A percentile compares a stretch with the other conserved stretches of the same genome.
These are phyloP conservation scores for Colletotrichum truncatum DNA, from an alignment of 2,329 filamentous ascomycete species.

Conservation along the genomic window DNA sequence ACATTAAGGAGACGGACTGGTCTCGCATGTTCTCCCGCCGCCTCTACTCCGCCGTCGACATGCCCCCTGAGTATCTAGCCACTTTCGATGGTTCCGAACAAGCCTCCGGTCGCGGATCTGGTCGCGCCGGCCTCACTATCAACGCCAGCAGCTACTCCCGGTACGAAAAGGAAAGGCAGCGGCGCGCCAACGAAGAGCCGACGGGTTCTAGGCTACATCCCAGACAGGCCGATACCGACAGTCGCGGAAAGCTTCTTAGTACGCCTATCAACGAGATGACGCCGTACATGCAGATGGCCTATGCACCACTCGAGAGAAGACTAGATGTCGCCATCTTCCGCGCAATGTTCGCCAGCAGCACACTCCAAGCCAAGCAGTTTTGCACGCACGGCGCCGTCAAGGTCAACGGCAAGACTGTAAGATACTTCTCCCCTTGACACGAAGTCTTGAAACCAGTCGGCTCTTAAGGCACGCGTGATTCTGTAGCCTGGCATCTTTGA, in stretches of 20 bases:
- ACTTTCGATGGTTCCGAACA: slow-evolving; percentile 82
- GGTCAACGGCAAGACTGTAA: slow-evolving; percentile 95
- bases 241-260: slow-evolving; percentile 36
- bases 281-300: slow-evolving; percentile 97
- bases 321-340: slow-evolving; percentile 95
- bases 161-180: slow-evolving; percentile 24
- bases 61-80: slow-evolving; percentile 84
- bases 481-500: too few relatives aligned
- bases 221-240: not conserved
- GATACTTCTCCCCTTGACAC: slow-evolving; percentile 30
- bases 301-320: slow-evolving; percentile 88
- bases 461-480: too few relatives aligned
- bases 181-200: not conserved
- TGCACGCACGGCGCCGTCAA: slow-evolving; percentile 92
- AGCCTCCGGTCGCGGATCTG: slow-evolving; percentile 85
- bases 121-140: slow-evolving; percentile 49
- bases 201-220: not conserved
- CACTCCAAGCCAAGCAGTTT: slow-evolving; percentile 92
- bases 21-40: slow-evolving; percentile 88
- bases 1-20: slow-evolving; percentile 94
- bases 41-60: slow-evolving; percentile 83
- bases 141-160: slow-evolving; percentile 34
- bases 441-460: too few relatives aligned
- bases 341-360: slow-evolving; percentile 92
- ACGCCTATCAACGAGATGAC: slow-evolving; percentile 60